A percentile compares a stretch with the other conserved stretches of the same genome.
phyloP scores from a whole-genome alignment of 225 moss, liverwort and hornwort genomes.

The Bryoerythrophyllum caledonicum region DNA sequence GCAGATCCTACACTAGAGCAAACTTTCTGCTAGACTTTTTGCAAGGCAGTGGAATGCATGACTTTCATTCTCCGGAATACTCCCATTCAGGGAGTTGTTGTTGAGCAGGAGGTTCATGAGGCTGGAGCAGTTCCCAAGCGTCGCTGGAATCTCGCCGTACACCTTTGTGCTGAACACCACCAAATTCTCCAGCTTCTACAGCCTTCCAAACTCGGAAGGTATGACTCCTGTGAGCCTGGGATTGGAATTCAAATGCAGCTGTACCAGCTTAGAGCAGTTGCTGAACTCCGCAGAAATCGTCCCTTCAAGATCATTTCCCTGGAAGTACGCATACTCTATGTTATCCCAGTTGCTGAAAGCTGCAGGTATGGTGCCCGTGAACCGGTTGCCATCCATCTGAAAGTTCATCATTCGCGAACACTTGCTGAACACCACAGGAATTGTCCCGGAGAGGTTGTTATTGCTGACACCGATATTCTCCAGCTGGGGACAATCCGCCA shows the following conservation, averaged over 20 bases:
- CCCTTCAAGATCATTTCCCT: constrained; percentile 37
- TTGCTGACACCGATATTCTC: constrained; percentile 57
- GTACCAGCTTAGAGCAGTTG: constrained; percentile 34
- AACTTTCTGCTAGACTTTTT: too few species aligned
- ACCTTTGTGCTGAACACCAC: constrained; percentile 32
- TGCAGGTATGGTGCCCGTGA: constrained; percentile 56
- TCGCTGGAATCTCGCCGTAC: constrained; percentile 37
- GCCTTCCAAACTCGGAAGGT: constrained; percentile 35
- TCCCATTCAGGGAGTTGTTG: constrained; percentile 36
- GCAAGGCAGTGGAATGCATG: too few species aligned
- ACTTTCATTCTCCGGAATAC: constrained; percentile 24
- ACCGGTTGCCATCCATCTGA: constrained; percentile 61
- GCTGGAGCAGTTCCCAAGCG: constrained; percentile 44
- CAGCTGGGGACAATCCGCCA: constrained; percentile 29
- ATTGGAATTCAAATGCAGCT: constrained; percentile 38
- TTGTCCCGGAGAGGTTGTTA: constrained; percentile 63
- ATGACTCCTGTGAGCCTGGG: constrained; percentile 40
- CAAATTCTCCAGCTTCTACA: constrained; percentile 35
- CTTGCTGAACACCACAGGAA: constrained; percentile 59
- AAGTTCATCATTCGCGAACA: constrained; percentile 46
- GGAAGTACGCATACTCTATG: constrained; percentile 34
- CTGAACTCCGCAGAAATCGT: constrained; percentile 32
- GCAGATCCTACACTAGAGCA: too few species aligned
- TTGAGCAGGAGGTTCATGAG: constrained; percentile 37
- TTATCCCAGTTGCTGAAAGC: constrained; percentile 37